A percentile compares a stretch with the other conserved stretches of the same genome.
phyloP scores from a whole-genome alignment of 1,284 basidiomycete species.

The Malassezia sympodialis region DNA sequence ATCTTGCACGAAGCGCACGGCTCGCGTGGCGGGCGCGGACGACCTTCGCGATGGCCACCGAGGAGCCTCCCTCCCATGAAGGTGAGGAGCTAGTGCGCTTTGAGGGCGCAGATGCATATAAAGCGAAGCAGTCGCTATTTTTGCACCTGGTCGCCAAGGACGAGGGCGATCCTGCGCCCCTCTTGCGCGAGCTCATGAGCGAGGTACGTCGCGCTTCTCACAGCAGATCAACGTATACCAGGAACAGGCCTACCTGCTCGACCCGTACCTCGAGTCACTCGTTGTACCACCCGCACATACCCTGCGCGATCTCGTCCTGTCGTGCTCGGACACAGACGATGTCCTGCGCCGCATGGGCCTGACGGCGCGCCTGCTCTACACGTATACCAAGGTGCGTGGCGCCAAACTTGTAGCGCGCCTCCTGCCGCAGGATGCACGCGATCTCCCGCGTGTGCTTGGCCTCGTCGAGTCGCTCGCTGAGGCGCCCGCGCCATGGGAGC shows the following conservation, averaged over 20 bases:
- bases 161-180: not conserved
- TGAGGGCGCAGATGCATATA: conserved; percentile 22
- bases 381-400: conserved; percentile 78
- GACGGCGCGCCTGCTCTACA: conserved; percentile 58
- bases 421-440: conserved; percentile 77
- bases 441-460: conserved; percentile 64
- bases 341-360: not conserved
- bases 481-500: conserved; percentile 56
- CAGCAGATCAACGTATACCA: conserved; percentile 62
- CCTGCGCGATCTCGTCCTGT: conserved; percentile 14
- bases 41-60: not conserved
- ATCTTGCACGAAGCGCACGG: not conserved
- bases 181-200: not conserved
- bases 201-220: not conserved
- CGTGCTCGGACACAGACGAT: not conserved
- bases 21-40: too few relatives aligned
- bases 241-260: conserved; percentile 76
- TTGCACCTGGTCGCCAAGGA: not conserved
- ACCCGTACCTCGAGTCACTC: conserved; percentile 79
- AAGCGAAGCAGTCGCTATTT: conserved; percentile 18
- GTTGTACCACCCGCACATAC: conserved; percentile 62
- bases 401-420: conserved; percentile 78
- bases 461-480: conserved; percentile 51
- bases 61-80: not conserved
- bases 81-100: conserved; percentile 26